phyloP scores from a whole-genome alignment of 306 rosid species.

The Mimosa pudica region DNA sequence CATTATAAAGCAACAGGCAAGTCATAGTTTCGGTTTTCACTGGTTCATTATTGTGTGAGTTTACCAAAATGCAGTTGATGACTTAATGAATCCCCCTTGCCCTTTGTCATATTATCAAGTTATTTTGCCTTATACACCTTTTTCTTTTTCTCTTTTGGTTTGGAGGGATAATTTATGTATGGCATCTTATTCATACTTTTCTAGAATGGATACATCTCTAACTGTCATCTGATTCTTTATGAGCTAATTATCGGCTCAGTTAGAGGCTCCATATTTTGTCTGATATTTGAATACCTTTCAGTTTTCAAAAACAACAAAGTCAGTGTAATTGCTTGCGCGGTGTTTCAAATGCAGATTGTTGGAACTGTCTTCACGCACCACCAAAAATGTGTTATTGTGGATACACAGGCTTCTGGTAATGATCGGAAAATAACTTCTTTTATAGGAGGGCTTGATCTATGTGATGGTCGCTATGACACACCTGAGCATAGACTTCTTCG shows the following conservation, averaged over 20 bases:
- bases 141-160: neutral
- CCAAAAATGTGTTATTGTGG: slow-evolving; percentile 92
- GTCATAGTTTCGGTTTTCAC: slow-evolving; percentile 28
- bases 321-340: slow-evolving; percentile 33
- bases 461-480: slow-evolving; percentile 98
- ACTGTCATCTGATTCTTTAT: slow-evolving; percentile 40
- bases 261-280: slow-evolving; percentile 41
- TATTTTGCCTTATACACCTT: neutral
- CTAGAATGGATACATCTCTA: slow-evolving; percentile 34
- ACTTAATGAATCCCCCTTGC: slow-evolving; percentile 1
- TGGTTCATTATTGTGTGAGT: neutral
- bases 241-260: slow-evolving; percentile 40
- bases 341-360: slow-evolving; percentile 64
- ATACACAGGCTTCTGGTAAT: slow-evolving; percentile 81
- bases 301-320: slow-evolving; percentile 24
- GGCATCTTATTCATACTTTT: neutral
- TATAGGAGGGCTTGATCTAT: slow-evolving; percentile 91
- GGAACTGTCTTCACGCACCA: slow-evolving; percentile 92
- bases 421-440: slow-evolving; percentile 81
- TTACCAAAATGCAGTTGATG: neutral
- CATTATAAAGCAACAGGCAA: slow-evolving; percentile 72
- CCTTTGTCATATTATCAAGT: neutral
- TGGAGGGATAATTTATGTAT: neutral
- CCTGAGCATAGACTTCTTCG: slow-evolving; percentile 88
- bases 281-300: neutral